Evolutionary conservation across 2,329 filamentous ascomycete species (phyloP).

Genomic region (Trichoderma sp.): DNA sequence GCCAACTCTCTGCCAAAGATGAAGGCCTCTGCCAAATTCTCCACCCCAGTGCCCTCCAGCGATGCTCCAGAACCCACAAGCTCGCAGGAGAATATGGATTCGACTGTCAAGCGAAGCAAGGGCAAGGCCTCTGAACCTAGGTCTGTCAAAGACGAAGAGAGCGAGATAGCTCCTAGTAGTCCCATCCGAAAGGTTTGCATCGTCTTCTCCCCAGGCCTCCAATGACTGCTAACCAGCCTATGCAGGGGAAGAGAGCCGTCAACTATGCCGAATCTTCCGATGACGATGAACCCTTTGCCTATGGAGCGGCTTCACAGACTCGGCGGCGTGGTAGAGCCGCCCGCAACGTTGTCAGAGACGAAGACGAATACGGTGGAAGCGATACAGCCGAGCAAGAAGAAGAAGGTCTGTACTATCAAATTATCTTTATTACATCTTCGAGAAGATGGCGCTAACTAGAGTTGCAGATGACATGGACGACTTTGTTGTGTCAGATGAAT

Average conservation of each 20-base stretch:
- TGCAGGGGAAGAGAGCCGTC: slow-evolving; percentile 54
- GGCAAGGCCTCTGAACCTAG: neutral
- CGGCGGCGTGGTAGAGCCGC: slow-evolving; percentile 41
- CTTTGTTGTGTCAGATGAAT: slow-evolving; percentile 85
- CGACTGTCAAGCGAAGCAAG: slow-evolving; percentile 16
- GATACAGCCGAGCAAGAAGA: slow-evolving; percentile 60
- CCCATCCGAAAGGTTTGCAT: slow-evolving; percentile 71
- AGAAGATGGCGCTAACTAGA: slow-evolving; percentile 11
- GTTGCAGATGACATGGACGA: slow-evolving; percentile 69
- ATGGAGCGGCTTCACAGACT: slow-evolving; percentile 38
- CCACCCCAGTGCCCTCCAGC: slow-evolving; percentile 79
- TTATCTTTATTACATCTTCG: too few relatives aligned
- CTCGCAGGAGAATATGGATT: slow-evolving; percentile 64
- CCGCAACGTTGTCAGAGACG: slow-evolving; percentile 62
- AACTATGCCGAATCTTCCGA: slow-evolving; percentile 86
- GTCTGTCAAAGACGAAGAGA: slow-evolving; percentile 20
- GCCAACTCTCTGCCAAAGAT: slow-evolving; percentile 43
- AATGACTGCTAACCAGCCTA: neutral
- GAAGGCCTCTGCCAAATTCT: slow-evolving; percentile 41
- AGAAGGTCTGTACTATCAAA: slow-evolving; percentile 46
- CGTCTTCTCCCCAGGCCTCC: too few relatives aligned
- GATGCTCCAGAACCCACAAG: slow-evolving; percentile 66
- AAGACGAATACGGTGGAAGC: slow-evolving; percentile 66
- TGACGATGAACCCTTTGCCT: slow-evolving; percentile 68
- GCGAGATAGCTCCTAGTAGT: slow-evolving; percentile 56